Base-by-base conservation (phyloP, 805 yeast genomes). In the Metschnikowia proteae region DNA sequence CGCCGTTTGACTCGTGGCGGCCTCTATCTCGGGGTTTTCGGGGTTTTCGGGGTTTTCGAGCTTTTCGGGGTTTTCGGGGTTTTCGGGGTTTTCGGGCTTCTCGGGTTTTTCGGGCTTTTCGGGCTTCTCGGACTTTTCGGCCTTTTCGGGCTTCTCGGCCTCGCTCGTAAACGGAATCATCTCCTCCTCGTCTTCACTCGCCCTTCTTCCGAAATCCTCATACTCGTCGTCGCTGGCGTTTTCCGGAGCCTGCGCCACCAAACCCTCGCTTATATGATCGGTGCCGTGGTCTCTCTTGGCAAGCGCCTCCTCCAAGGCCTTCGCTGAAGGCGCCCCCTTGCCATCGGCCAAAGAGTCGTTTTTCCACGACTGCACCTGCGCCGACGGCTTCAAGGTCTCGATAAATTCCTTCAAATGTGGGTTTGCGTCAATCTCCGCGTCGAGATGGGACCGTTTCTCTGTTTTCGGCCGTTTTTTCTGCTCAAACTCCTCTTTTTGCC, bases 301-400 rank as follows among this genome's bases (percentile, higher is more conserved):
- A 46, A 77, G 64, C 1, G 77, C 80, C 25, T 65, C 67, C 46
- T 74, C 80, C 43, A 76, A 63, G 5, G 66, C 79, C 47, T 67
- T 67, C 6, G 70, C 52, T 0, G 79, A 67, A 17, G 82, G 79
- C 0, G 70, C 79, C 25, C 78, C 79, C 1, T 66, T 59, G 6
- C 71, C 74, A 57, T 68, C 75, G 5, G 75, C 79, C 26, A 70
- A 63, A 32, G 73, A 71, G 55, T 86, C 88, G 61, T 83, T 82
- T 3, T 83, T 81, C 92, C 96, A 88, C 0, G 96, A 82, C 55
- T 83, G 79, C 3, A 78, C 77, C 60, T 84, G 84, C 31, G 78
- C 71, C 4, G 85, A 69, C 1, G 96, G 92, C 58, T 86, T 87
- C 83, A 88, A 86, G 4, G 87, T 86, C 55, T 86, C 86, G 65